Base-by-base conservation (phyloP, 164 flowering plant species). In the Aristolochia fimbriata region DNA sequence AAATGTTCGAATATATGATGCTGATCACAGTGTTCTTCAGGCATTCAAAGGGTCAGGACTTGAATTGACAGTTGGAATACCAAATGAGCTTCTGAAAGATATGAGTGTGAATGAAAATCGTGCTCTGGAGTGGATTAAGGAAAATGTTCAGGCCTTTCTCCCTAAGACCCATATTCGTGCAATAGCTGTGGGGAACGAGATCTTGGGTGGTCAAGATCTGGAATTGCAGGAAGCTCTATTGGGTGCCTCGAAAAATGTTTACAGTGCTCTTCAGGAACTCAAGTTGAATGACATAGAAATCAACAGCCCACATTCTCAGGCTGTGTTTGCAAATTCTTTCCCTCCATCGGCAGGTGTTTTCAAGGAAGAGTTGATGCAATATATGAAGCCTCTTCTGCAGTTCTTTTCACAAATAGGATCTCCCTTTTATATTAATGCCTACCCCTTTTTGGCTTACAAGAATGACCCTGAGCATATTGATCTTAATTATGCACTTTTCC, bases 101-200 rank as follows among this genome's bases (percentile, higher is more conserved):
- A 78, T 91, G 19, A 82, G 88, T 46, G 70, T 74, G 3, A 83
- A 72, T 13, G 82, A 78, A 70, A 85, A 81, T 57, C 69, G 73
- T 2, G 95, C 95, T 55, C 64, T 84, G 72, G 68, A 66, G 31
- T 87, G 97, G 95, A 57, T 90, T 2, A 82, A 84, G 68, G 81
- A 70, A 57, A 83, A 90, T 61, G 87, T 90, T 19, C 66, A 83
- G 63, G 78, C 91, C 5, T 87, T 62, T 68, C 76, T 80, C 41
- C 93, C 93, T 0, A 81, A 79, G 4, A 86, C 89, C 7, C 56
- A 33, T 9, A 84, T 90, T 33, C 70, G 74, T 1, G 95, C 95
- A 15, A 87, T 90, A 6, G 87, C 97, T 0, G 83, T 90, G 0
- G 97, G 97, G 25, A 90, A 90, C 55, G 96, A 90, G 73, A 62